Evolutionary conservation across 208 protist genomes (phyloP), one percentile per base, ranked within the genome.

Genomic region (Kentomonas sorsogonicus): DNA sequence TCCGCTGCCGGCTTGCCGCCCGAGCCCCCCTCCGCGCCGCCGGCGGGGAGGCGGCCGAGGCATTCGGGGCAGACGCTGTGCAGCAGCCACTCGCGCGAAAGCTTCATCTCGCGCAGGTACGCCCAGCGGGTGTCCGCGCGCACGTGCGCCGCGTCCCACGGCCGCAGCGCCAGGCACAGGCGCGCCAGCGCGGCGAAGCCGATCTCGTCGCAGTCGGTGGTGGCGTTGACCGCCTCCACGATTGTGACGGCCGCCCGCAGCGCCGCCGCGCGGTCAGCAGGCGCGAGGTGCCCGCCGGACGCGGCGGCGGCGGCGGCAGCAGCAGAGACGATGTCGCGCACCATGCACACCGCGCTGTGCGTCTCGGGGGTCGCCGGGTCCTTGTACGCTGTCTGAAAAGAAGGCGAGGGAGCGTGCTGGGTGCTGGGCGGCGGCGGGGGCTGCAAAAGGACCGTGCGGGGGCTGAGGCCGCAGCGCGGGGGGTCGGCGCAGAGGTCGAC

Each of bases 161-260:
- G 79, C 11, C 80, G 76, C 26, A 91, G 47, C 0, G 74, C 58
- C 29, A 58, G 43, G 56, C 79, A 89, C 34, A 94, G 64, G 7
- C 66, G 66, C 3, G 64, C 45, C 22, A 91, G 64, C 15, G 67
- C 61, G 26, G 72, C 47, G 46, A 88, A 94, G 0, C 77, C 82
- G 22, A 94, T 54, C 48, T 90, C 84, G 53, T 94, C 88, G 26
- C 53, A 82, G 38, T 77, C 74, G 15, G 79, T 91, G 31, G 72
- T 87, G 39, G 25, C 48, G 53, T 88, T 91, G 58, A 91, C 72
- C n/a, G n/a, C n/a, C n/a, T n/a, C n/a, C n/a, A n/a, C n/a, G n/a
- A n/a, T n/a, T n/a, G n/a, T n/a, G n/a, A n/a, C n/a, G n/a, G n/a
- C n/a, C 6, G 80, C 44, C 54, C 82, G 78, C 10, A 91, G 56